A percentile compares a stretch with the other conserved stretches of the same genome.
Conservation (phyloP, 2,329 filamentous ascomycete genomes). For the Sordariomycetes sp. region DNA sequence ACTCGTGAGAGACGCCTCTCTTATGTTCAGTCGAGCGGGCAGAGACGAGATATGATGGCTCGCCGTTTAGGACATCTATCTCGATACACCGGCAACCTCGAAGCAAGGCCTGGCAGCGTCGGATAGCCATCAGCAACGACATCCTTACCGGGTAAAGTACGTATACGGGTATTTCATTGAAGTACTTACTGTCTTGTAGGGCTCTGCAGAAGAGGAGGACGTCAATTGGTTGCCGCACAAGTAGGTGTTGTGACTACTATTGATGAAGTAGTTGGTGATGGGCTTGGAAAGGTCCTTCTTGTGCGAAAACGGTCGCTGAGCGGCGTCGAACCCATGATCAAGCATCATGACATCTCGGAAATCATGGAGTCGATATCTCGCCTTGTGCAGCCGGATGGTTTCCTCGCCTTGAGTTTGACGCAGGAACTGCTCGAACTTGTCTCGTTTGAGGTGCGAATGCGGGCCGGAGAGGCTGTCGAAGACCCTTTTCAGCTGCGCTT, state of each 20-base stretch:
- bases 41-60: conserved; percentile 24
- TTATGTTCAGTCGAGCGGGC: conserved; percentile 24
- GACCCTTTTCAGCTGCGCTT: neutral
- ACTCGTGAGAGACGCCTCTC: conserved; percentile 34
- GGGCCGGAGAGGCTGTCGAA: neutral
- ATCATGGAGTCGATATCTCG: conserved; percentile 3
- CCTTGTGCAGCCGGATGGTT: conserved; percentile 1
- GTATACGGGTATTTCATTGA: neutral
- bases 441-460: conserved; percentile 1
- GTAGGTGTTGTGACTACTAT: conserved; percentile 92
- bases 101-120: conserved; percentile 47
- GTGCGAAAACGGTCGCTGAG: conserved; percentile 26
- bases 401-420: neutral
- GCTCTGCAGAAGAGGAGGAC: conserved; percentile 64
- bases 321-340: conserved; percentile 30
- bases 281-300: conserved; percentile 53
- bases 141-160: neutral
- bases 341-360: conserved; percentile 15
- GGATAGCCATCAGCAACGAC: neutral
- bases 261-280: conserved; percentile 86
- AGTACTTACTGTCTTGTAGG: conserved; percentile 60
- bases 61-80: conserved; percentile 88
- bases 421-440: conserved; percentile 3
- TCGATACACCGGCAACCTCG: conserved; percentile 83
- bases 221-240: conserved; percentile 77